phyloP scores from a whole-genome alignment of 345 rosid species.

The Salix arbutifolia region DNA sequence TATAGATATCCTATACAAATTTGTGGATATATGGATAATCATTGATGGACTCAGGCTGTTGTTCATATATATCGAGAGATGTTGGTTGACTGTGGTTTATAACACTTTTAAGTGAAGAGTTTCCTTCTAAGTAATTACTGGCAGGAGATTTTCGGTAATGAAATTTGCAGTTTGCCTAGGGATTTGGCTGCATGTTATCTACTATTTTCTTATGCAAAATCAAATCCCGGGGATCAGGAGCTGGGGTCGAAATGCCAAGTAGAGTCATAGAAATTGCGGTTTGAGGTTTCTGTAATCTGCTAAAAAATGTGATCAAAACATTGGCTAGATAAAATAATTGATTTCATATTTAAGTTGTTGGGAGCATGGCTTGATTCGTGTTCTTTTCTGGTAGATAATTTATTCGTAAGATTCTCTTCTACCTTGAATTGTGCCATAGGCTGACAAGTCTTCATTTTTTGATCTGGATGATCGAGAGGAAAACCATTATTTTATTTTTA shows the following conservation, averaged over 20 bases:
- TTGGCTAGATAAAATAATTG: too few species aligned
- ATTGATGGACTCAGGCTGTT: not conserved
- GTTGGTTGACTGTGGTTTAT: not conserved
- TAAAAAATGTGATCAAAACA: too few species aligned
- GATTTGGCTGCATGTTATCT: not conserved
- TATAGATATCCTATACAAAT: not conserved
- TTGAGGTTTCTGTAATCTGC: too few species aligned
- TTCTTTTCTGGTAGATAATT: not conserved
- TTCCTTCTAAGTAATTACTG: not conserved
- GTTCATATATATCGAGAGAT: not conserved
- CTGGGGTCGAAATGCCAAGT: too few species aligned
- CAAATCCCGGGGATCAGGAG: not conserved
- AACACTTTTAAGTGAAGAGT: not conserved
- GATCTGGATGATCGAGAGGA: not conserved
- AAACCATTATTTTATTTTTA: not conserved
- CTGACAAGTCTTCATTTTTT: not conserved
- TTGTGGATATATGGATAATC: not conserved
- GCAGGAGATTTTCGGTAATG: not conserved
- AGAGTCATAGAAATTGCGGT: too few species aligned
- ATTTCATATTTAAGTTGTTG: too few species aligned
- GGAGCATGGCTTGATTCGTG: not conserved
- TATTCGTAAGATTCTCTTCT: not conserved
- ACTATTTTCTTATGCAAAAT: not conserved
- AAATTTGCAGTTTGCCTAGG: not conserved
- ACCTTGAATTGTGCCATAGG: not conserved